Evolutionary conservation across 768 basidiomycete genomes (phyloP), one percentile per base, ranked within the genome.

Genomic region (Auricularia sp.): DNA sequence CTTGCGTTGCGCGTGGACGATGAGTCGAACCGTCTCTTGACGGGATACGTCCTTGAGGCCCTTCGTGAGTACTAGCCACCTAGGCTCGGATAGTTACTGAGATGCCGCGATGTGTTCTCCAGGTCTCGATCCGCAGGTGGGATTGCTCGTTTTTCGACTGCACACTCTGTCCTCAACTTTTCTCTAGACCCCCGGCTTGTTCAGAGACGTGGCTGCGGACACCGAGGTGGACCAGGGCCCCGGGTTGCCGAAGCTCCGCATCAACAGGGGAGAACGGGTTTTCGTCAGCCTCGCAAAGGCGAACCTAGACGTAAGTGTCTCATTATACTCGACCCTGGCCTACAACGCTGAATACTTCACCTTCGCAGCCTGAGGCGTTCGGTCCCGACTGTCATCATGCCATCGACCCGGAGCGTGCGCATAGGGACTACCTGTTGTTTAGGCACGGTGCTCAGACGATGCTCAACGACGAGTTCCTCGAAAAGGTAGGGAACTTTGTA

Each of bases 111-210:
- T 21, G 16, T 7, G 65, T 42, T 7, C 1, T 63, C 8, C 63
- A 91, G 89, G 90, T 63, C 77, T 90, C 61, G 86, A 88, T 54
- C 89, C 90, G 10, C 81, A 86, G 3, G 86, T 85, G 87, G 87
- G 84, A 70, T 68, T 83, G 75, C 8, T 34, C 34, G 21, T 67
- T 37, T 51, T 64, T 37, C 5, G 36, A 64, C 37, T 8, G 11
- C 62, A 14, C 42, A 59, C 24, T 54, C 64, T 62, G 67, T 56
- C 63, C 39, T 63, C 56, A 45, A 39, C 36, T 45, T 21, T 34
- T 39, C 58, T 21, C 61, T 10, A 33, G 1, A 29, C n/a, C 8
- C 8, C 65, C 21, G n/a, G 54, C 42, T 34, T 62, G 33, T 39
- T 59, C 45, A 62, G 10, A 51, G 62, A 65, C 13, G 13, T 36